Base-by-base conservation (phyloP, 1,139 yeast species). In the Eremothecium sinecaudum region DNA sequence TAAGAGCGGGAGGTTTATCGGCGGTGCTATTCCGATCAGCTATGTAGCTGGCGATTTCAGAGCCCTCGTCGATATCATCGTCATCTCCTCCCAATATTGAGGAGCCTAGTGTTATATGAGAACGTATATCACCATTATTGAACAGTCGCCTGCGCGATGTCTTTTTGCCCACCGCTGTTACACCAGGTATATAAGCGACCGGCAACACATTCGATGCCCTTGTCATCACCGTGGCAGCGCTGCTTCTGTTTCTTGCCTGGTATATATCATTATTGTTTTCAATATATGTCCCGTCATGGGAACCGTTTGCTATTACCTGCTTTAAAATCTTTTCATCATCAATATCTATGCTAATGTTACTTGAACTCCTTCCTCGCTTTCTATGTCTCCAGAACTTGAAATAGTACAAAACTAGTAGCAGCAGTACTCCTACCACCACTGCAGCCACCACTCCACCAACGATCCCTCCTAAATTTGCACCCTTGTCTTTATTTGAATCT, bases 161-260 rank as follows among this genome's bases (percentile, higher is more conserved):
- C 34, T 39, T 12, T 43, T 45, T 19, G 46, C 43, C 42, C 41
- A 9, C 48, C n/a, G 75, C 76, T 1, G 84, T 79, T 24, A 84
- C 95, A 24, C 96, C 96, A 0, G 96, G 96, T 40, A 86, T 83
- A 55, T 86, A 86, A 2, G 94, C 94, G 43, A 86, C 79, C n/a
- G 95, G 95, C 41, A 86, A 70, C 42, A 87, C 77, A 56, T 87
- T 86, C 6, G 93, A 80, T 4, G 92, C 93, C 45, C 80, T 73
- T 6, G 90, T 78, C 35, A 79, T 66, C 18, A 75, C 68, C 4
- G 83, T 69, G 14, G 80, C 71, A 5, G 83, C 78, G 42, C 71
- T 47, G 55, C 62, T 38, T 60, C 63, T 50, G 51, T 48, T 46
- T 14, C 51, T 13, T 26, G 44, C 32, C 44, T 28, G 39, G 36